Evolutionary conservation across 202 grass and related monocot genomes (phyloP).

Genomic region (Schoenoplectus triqueter): DNA sequence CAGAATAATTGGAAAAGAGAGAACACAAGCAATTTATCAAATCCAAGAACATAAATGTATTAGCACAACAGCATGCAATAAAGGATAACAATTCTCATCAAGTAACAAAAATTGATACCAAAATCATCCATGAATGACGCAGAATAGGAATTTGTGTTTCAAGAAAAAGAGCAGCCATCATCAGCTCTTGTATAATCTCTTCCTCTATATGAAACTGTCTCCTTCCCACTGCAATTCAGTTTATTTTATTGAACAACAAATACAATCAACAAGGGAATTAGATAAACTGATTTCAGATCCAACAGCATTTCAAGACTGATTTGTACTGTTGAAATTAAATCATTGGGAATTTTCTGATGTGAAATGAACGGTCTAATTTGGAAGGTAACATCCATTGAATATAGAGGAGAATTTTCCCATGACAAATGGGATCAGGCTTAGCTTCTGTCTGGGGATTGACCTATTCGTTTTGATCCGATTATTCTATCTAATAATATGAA

Average conservation of each 20-base stretch:
- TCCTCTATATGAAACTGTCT: background rate
- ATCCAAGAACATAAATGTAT: background rate
- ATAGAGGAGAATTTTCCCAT: no score
- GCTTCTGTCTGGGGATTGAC: no score
- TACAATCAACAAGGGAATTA: background rate
- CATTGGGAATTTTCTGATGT: background rate
- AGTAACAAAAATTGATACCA: background rate
- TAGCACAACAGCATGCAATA: background rate
- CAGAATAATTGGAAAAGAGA: background rate
- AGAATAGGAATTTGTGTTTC: background rate
- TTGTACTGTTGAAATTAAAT: background rate
- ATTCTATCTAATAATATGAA: no score
- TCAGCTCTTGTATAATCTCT: background rate
- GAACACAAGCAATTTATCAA: background rate
- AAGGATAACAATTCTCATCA: background rate
- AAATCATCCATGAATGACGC: background rate
- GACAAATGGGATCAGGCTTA: no score
- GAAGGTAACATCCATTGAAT: background rate
- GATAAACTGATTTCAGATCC: background rate
- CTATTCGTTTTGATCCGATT: no score
- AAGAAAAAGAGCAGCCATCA: background rate
- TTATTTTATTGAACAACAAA: background rate
- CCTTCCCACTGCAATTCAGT: background rate
- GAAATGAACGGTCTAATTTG: background rate
- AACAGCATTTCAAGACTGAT: background rate